These are phyloP conservation scores for Cyberlindnera veronae DNA, from an alignment of 805 yeast genomes.

Conservation along the genomic window DNA sequence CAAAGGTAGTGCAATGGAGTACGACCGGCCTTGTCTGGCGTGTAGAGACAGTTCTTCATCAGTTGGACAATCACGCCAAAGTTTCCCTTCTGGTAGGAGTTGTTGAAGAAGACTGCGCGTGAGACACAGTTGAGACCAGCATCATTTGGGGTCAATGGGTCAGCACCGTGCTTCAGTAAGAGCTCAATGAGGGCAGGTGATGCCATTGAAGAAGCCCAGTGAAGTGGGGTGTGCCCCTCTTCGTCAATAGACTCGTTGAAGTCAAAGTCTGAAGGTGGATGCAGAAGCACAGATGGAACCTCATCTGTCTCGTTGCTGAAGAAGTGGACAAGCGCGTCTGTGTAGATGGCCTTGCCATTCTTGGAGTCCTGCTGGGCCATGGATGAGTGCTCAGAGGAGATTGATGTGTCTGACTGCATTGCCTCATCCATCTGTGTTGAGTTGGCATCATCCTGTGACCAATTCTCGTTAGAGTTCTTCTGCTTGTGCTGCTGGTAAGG, in stretches of 20 bases:
- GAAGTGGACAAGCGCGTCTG: constrained; percentile 43
- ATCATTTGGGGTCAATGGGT: constrained; percentile 48
- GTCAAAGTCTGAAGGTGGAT: constrained; percentile 61
- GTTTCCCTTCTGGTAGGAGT: constrained; percentile 61
- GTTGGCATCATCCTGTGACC: constrained; percentile 33
- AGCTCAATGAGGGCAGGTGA: constrained; percentile 56
- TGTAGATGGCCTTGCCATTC: constrained; percentile 33
- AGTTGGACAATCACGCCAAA: constrained; percentile 57
- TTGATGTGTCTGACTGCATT: constrained; percentile 37
- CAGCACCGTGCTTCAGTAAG: constrained; percentile 57
- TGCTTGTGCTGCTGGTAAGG: constrained; percentile 27
- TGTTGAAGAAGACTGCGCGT: constrained; percentile 65
- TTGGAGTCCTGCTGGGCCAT: constrained; percentile 10
- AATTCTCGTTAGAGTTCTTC: constrained; percentile 26
- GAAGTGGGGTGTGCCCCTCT: constrained; percentile 78
- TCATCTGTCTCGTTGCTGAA: constrained; percentile 39
- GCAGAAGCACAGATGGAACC: constrained; percentile 36
- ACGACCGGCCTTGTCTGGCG: constrained; percentile 68
- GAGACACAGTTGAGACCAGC: constrained; percentile 70
- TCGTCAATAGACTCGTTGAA: constrained; percentile 69
- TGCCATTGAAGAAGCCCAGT: constrained; percentile 86
- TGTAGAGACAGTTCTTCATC: constrained; percentile 61
- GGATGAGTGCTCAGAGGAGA: constrained; percentile 36
- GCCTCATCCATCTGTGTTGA: constrained; percentile 29
- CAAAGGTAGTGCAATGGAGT: constrained; percentile 70